These are phyloP conservation scores for Erysimum pusillum DNA, from an alignment of 441 rosid genomes.

Conservation along the genomic window DNA sequence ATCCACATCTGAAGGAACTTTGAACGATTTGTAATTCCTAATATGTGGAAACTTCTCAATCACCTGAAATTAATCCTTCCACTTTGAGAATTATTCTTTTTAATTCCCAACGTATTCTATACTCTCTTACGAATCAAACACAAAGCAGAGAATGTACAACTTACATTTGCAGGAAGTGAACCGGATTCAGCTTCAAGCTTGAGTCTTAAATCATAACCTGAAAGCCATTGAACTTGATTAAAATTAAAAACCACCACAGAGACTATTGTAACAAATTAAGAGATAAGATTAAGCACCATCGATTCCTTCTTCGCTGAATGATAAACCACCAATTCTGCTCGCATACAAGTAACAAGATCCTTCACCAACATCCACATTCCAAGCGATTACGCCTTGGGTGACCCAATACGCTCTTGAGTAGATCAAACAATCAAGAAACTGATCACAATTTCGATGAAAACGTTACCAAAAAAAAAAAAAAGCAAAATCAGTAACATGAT, in stretches of 20 bases:
- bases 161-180: slow-evolving; percentile 66
- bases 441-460: slow-evolving; percentile 44
- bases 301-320: slow-evolving; percentile 61
- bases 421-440: slow-evolving; percentile 64
- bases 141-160: slow-evolving; percentile 12
- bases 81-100: neutral
- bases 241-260: slow-evolving; percentile 1
- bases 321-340: slow-evolving; percentile 66
- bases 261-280: slow-evolving; percentile 20
- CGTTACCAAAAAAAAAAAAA: neutral
- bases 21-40: slow-evolving; percentile 66
- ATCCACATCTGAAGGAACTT: slow-evolving; percentile 67
- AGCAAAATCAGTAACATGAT: slow-evolving; percentile 26
- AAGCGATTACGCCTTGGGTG: slow-evolving; percentile 68
- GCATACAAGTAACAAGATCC: slow-evolving; percentile 80
- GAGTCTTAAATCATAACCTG: slow-evolving; percentile 71
- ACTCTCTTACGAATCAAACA: slow-evolving; percentile 22
- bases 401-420: slow-evolving; percentile 86
- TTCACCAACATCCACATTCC: slow-evolving; percentile 77
- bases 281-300: slow-evolving; percentile 57
- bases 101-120: neutral
- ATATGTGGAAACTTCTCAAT: slow-evolving; percentile 88
- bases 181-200: slow-evolving; percentile 65
- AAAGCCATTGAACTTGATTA: slow-evolving; percentile 39
- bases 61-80: slow-evolving; percentile 58